Evolutionary conservation across 805 yeast species (phyloP), one percentile per base, ranked within the genome.

Genomic region (Ogataea paradorogensis): DNA sequence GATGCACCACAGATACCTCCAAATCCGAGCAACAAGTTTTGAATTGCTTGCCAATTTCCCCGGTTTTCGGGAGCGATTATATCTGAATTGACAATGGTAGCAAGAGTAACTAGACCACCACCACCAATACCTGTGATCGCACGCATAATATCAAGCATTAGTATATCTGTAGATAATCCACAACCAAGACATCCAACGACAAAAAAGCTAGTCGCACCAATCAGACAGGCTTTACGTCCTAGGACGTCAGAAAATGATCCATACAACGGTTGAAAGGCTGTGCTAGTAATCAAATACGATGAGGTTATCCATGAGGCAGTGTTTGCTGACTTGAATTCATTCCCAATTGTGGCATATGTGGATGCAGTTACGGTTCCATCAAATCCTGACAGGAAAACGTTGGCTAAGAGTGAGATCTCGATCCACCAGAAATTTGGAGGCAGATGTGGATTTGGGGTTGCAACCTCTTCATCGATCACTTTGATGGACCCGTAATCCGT

Each of bases 41-140:
- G 84, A 34, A 84, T 52, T 0, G 95, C 95, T 56, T 87, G 95
- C 61, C 76, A 84, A 30, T 82, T 59, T 1, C 91, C 95, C 38
- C 95, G 69, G 28, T 79, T 75, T 35, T 89, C 69, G 48, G 85
- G 70, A 3, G 90, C 80, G 24, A 86, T 79, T 33, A 84, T 66
- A 57, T 86, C 95, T 27, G 84, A 75, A 55, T 80, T 73, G 9
- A 86, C 72, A 39, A 85, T 81, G 13, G 91, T 80, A 21, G 84
- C 74, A 50, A 84, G 65, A 0, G 88, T 73, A 39, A 80, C 75
- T 54, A 85, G 71, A 2, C 95, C 95, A 3, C 95, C 93, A 9
- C 93, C 95, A 16, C 96, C 96, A 38, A 82, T 71, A n/a, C 95
- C 95, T 20, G 90, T 79, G 40, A 85, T 67, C 43, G 84, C 78